Evolutionary conservation across 2,329 filamentous ascomycete genomes (phyloP).

Genomic region (Aspergillus sp.): DNA sequence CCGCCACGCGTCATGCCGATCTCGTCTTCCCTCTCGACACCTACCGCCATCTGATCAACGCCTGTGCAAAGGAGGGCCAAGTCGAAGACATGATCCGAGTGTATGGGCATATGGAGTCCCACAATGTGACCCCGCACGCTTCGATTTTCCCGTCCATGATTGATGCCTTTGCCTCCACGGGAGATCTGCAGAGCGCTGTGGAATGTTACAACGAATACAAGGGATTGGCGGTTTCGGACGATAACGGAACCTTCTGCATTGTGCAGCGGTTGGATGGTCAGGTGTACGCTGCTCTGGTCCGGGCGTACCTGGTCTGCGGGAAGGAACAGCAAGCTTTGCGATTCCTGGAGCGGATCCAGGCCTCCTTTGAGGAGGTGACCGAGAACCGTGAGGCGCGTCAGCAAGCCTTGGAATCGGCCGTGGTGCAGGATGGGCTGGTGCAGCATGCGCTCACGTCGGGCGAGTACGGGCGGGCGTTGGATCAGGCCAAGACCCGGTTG

Average conservation of each 20-base stretch:
- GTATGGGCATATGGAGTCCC: constrained; percentile 87
- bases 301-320: constrained; percentile 80
- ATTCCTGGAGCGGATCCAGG: constrained; percentile 79
- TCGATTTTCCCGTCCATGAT: constrained; percentile 93
- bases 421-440: constrained; percentile 75
- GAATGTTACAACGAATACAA: constrained; percentile 97
- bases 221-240: constrained; percentile 78
- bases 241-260: constrained; percentile 69
- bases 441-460: constrained; percentile 72
- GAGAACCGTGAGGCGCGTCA: constrained; percentile 59
- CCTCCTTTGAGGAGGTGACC: constrained; percentile 51
- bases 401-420: constrained; percentile 67
- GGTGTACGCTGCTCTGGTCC: constrained; percentile 89
- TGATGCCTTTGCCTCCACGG: constrained; percentile 79
- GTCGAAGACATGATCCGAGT: constrained; percentile 87
- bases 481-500: constrained; percentile 66
- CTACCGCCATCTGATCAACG: constrained; percentile 81
- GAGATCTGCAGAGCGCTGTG: constrained; percentile 83
- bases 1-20: constrained; percentile 62
- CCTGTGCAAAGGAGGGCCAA: constrained; percentile 79
- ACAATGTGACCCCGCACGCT: constrained; percentile 71
- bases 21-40: constrained; percentile 74
- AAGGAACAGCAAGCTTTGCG: constrained; percentile 78
- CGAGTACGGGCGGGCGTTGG: constrained; percentile 71
- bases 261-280: constrained; percentile 75